A percentile compares a stretch with the other conserved stretches of the same genome.
Conservation (phyloP, 805 yeast species). For the Monosporozyma aquatica region DNA sequence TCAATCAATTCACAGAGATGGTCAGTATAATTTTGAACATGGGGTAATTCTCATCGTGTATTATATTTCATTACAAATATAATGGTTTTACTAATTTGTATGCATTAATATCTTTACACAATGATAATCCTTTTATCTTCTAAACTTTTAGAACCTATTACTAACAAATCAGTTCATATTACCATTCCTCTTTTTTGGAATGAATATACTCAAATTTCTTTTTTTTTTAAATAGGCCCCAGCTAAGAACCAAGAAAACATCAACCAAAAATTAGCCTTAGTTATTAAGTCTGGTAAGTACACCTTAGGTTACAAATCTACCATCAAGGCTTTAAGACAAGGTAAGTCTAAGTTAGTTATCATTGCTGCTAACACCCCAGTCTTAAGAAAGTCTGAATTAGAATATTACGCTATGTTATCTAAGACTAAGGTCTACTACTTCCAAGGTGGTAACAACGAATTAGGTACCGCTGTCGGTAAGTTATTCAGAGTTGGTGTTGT, state of each 20-base stretch:
- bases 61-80: not conserved
- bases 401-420: constrained; percentile 99
- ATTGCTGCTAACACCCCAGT: constrained; percentile 99
- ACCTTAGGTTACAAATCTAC: constrained; percentile 99
- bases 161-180: too few relatives aligned
- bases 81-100: not conserved
- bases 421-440: constrained; percentile 95
- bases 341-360: constrained; percentile 96
- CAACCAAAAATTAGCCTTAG: constrained; percentile 96
- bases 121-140: not conserved
- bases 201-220: too few relatives aligned
- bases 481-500: constrained; percentile 99
- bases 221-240: constrained; percentile 65
- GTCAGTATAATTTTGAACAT: constrained; percentile 51
- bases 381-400: constrained; percentile 98
- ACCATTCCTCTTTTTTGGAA: too few relatives aligned
- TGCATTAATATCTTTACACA: constrained; percentile 1
- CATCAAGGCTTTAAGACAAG: constrained; percentile 96
- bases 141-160: not conserved
- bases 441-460: constrained; percentile 99
- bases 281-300: constrained; percentile 98
- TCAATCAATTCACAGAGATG: constrained; percentile 77
- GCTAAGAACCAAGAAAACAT: constrained; percentile 81
- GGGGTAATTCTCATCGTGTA: constrained; percentile 2
- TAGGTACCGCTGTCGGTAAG: constrained; percentile 99